A percentile compares a stretch with the other conserved stretches of the same genome.
phyloP scores from a whole-genome alignment of 352 stramenopile genomes.

The Phytophthora vignae region DNA sequence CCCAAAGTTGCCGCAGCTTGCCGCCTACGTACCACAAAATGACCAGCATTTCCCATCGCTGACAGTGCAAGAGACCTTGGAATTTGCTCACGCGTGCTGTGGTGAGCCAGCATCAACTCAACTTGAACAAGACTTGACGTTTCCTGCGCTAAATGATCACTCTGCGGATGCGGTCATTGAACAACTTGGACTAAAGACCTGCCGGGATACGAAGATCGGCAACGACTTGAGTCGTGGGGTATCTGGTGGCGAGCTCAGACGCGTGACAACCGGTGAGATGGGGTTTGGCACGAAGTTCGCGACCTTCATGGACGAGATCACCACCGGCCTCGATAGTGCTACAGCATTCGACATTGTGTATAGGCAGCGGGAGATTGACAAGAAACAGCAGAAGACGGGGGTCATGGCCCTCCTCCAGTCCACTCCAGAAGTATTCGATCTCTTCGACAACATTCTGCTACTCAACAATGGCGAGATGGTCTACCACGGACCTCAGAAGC shows the following conservation, averaged over 20 bases:
- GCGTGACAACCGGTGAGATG: constrained; percentile 64
- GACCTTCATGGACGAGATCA: constrained; percentile 81
- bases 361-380: constrained; percentile 47
- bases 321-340: constrained; percentile 45
- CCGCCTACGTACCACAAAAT: constrained; percentile 44
- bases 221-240: constrained; percentile 55
- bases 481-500: constrained; percentile 46
- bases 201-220: constrained; percentile 56
- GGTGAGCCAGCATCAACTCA: not conserved
- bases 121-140: not conserved
- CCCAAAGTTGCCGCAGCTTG: constrained; percentile 43
- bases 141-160: no score
- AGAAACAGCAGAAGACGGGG: constrained; percentile 47
- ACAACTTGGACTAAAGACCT: constrained; percentile 49
- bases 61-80: constrained; percentile 91
- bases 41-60: constrained; percentile 86
- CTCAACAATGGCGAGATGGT: constrained; percentile 50
- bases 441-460: constrained; percentile 59
- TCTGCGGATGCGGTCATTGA: constrained; percentile 32
- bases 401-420: constrained; percentile 47
- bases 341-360: constrained; percentile 76
- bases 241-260: constrained; percentile 47
- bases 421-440: constrained; percentile 50
- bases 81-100: constrained; percentile 50
- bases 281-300: constrained; percentile 74